Evolutionary conservation across 1,139 yeast species (phyloP).

Genomic region (Blastobotrys persicus): DNA sequence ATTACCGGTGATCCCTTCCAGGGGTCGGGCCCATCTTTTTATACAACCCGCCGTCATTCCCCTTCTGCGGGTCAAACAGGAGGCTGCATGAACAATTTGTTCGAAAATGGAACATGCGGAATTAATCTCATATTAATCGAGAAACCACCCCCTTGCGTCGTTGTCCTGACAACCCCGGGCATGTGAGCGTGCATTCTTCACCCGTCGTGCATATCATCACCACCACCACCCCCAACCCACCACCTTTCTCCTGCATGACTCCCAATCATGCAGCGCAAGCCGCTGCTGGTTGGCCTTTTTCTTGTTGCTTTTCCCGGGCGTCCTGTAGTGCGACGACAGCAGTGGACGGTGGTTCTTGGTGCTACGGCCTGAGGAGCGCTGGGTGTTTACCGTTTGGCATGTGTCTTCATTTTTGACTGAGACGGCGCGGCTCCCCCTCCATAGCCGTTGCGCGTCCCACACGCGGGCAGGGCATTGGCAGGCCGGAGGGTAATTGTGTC

Average conservation of each 20-base stretch:
- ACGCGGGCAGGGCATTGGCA: not conserved
- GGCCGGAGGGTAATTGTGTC: too few species aligned
- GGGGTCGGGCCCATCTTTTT: constrained; percentile 1
- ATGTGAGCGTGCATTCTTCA: not conserved
- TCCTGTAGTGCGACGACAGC: not conserved
- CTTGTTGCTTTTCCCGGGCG: not conserved
- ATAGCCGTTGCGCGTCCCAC: not conserved
- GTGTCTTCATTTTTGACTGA: not conserved
- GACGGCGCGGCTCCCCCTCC: not conserved
- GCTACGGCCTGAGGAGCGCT: not conserved
- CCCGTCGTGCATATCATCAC: not conserved
- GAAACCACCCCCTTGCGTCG: constrained; percentile 9
- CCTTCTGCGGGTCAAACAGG: too few species aligned
- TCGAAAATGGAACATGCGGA: constrained; percentile 8
- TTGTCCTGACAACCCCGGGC: not conserved
- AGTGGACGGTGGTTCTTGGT: not conserved
- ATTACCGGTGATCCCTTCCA: too few species aligned
- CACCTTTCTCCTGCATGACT: too few species aligned
- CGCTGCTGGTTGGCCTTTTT: too few species aligned
- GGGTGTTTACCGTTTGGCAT: not conserved
- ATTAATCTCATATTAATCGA: not conserved
- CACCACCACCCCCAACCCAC: not conserved
- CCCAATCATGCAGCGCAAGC: too few species aligned
- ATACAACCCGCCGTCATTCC: not conserved
- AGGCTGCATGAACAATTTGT: constrained; percentile 6